Evolutionary conservation across 352 stramenopile genomes (phyloP).

Genomic region (Blastocystis sp.): DNA sequence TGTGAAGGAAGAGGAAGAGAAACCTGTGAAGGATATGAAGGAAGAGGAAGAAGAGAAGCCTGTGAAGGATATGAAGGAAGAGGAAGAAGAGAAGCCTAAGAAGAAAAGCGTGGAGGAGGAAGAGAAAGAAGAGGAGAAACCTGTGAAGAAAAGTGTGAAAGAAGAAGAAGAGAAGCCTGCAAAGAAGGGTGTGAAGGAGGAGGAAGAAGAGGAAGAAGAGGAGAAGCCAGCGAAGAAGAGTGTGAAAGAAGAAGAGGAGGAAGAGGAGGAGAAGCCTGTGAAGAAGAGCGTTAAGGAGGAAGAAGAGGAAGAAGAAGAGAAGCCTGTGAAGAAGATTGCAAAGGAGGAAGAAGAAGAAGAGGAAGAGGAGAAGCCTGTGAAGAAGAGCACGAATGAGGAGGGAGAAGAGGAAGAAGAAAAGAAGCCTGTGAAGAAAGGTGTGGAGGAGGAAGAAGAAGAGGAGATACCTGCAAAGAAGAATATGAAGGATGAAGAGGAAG

Average conservation of each 20-base stretch:
- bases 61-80: neutral
- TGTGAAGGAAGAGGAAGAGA: neutral
- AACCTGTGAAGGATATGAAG: neutral
- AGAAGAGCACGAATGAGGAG: neutral
- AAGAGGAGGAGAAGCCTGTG: neutral
- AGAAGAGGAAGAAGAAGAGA: neutral
- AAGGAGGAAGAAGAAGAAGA: neutral
- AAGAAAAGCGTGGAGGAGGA: neutral
- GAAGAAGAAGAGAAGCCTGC: neutral
- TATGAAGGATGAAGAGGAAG: neutral
- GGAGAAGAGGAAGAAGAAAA: neutral
- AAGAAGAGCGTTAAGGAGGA: too few species aligned
- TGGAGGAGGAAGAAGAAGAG: neutral
- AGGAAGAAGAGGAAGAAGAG: neutral
- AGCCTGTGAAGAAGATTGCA: neutral
- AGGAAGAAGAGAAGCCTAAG: neutral
- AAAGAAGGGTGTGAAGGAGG: neutral
- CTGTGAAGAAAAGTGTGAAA: neutral
- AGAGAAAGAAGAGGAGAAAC: neutral
- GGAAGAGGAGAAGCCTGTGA: neutral
- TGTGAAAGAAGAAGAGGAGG: neutral
- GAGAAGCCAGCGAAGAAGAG: too few species aligned
- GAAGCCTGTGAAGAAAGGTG: neutral
- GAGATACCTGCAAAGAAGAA: neutral
- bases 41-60: neutral